These are phyloP conservation scores for Porogramme epimiltina DNA, from an alignment of 1,284 basidiomycete species.

Conservation along the genomic window DNA sequence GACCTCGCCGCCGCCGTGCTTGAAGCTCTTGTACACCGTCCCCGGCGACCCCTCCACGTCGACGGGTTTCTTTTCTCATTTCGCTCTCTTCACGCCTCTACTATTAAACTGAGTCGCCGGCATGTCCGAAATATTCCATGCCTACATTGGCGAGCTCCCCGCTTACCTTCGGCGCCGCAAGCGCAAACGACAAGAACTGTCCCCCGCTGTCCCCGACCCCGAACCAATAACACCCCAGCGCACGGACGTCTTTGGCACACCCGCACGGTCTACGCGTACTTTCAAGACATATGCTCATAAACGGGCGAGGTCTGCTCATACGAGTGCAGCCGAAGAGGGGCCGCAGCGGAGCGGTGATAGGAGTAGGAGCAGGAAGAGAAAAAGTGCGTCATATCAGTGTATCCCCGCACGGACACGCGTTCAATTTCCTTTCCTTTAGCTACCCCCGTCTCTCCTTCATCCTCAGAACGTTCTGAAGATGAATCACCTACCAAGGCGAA, in stretches of 20 bases:
- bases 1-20: no score
- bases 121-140: neutral
- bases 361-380: neutral
- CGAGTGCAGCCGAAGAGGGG: no score
- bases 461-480: neutral
- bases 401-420: no score
- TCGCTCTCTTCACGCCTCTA: no score
- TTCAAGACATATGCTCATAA: conserved; percentile 18
- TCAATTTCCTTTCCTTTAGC: no score
- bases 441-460: no score
- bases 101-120: no score
- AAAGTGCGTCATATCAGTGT: neutral
- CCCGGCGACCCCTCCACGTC: neutral
- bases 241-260: conserved; percentile 9
- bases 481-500: neutral
- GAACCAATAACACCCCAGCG: conserved; percentile 6
- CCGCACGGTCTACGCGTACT: conserved; percentile 5
- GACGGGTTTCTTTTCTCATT: no score
- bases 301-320: neutral
- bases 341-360: neutral
- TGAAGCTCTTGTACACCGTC: no score
- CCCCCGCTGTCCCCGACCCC: conserved; percentile 14
- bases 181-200: neutral
- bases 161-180: neutral
- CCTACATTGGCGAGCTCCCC: conserved; percentile 9